Evolutionary conservation across 2,329 filamentous ascomycete genomes (phyloP).

Genomic region (Tolypocladium pustulatum): DNA sequence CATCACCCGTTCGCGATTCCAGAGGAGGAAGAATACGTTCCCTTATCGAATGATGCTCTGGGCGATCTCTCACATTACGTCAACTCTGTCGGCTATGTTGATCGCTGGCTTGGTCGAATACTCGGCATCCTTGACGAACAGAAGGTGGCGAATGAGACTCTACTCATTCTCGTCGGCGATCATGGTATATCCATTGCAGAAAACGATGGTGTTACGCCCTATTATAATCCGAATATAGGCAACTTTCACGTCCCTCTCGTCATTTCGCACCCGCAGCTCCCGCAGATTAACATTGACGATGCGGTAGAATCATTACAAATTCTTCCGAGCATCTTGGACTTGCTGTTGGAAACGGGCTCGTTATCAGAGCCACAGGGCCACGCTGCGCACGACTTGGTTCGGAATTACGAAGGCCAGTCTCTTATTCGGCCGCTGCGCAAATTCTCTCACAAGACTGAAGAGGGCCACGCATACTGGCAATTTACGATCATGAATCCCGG

Average conservation of each 20-base stretch:
- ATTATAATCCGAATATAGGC: constrained; percentile 21
- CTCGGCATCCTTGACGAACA: constrained; percentile 18
- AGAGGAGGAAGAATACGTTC: constrained; percentile 15
- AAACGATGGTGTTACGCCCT: constrained; percentile 19
- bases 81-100: constrained; percentile 21
- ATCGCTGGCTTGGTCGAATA: constrained; percentile 20
- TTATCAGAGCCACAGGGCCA: constrained; percentile 12
- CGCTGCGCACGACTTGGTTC: constrained; percentile 17
- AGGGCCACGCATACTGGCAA: constrained; percentile 10
- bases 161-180: constrained; percentile 21
- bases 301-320: constrained; percentile 22
- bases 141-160: constrained; percentile 20
- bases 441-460: constrained; percentile 6
- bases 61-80: constrained; percentile 21
- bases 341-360: constrained; percentile 22
- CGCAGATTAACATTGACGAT: constrained; percentile 18
- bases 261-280: constrained; percentile 21
- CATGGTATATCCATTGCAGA: constrained; percentile 23
- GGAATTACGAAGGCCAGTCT: constrained; percentile 25
- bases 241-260: constrained; percentile 23
- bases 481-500: constrained; percentile 15
- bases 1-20: constrained; percentile 23
- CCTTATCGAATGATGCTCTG: constrained; percentile 11
- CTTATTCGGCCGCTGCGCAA: constrained; percentile 19
- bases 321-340: constrained; percentile 22